Evolutionary conservation across 805 yeast genomes (phyloP).

Genomic region (Ogataea sp.): DNA sequence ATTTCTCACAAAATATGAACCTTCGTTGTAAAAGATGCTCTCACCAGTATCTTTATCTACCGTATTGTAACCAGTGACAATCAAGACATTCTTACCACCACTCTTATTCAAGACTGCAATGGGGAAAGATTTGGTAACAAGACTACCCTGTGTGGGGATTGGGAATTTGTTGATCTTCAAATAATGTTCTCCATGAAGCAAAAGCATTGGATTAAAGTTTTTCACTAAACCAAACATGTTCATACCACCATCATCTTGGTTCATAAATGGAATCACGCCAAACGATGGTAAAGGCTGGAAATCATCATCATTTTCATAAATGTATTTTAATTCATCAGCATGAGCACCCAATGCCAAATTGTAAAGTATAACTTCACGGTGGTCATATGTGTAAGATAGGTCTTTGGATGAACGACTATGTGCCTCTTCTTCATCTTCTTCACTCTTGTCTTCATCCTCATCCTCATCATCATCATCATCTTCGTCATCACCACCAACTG

Average conservation of each 20-base stretch:
- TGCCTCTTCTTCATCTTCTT: constrained; percentile 34
- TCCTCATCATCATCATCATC: constrained; percentile 34
- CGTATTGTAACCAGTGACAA: constrained; percentile 67
- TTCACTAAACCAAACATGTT: constrained; percentile 57
- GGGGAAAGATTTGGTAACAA: constrained; percentile 58
- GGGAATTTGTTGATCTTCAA: constrained; percentile 70
- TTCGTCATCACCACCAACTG: constrained; percentile 43
- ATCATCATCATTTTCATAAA: constrained; percentile 65
- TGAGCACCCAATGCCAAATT: constrained; percentile 87
- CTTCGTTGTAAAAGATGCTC: constrained; percentile 68
- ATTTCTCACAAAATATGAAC: constrained; percentile 78
- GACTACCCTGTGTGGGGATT: constrained; percentile 60
- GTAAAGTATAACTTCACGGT: constrained; percentile 71
- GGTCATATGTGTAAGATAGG: constrained; percentile 49
- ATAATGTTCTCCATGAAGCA: constrained; percentile 94
- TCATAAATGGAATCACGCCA: constrained; percentile 84
- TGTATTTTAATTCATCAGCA: constrained; percentile 66
- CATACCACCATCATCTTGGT: constrained; percentile 46
- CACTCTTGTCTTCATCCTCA: constrained; percentile 37
- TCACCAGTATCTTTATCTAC: constrained; percentile 63
- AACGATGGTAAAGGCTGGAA: constrained; percentile 86
- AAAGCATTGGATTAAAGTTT: constrained; percentile 80
- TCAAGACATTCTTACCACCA: constrained; percentile 67
- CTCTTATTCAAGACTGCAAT: constrained; percentile 69
- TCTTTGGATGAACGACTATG: constrained; percentile 32